Conservation (phyloP, 352 stramenopile genomes). For the Globisporangium spiculum region DNA sequence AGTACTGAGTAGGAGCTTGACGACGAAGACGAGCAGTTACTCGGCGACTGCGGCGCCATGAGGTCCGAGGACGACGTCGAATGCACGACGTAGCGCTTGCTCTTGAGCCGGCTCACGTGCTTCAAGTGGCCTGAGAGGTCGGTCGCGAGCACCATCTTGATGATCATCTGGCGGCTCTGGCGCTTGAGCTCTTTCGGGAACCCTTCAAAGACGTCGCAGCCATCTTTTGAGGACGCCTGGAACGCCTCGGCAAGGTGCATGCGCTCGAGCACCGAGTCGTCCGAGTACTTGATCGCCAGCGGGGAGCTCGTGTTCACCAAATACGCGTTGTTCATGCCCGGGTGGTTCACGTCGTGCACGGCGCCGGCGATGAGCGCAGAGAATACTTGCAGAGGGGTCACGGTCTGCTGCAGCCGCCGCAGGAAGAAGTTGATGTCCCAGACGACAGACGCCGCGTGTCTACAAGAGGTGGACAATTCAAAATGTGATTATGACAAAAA, state of each 20-base stretch:
- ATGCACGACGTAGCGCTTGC: constrained; percentile 54
- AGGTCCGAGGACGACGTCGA: constrained; percentile 30
- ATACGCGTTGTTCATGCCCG: constrained; percentile 91
- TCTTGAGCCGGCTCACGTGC: constrained; percentile 75
- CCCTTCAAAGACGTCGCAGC: constrained; percentile 66
- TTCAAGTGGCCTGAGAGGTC: constrained; percentile 77
- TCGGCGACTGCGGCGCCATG: constrained; percentile 6
- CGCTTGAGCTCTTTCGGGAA: constrained; percentile 49
- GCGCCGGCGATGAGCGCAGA: constrained; percentile 88
- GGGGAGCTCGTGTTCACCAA: constrained; percentile 80
- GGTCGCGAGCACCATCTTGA: constrained; percentile 82
- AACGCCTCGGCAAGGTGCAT: constrained; percentile 77
- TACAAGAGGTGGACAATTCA: constrained; percentile 19
- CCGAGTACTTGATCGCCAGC: constrained; percentile 92
- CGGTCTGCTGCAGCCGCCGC: constrained; percentile 34
- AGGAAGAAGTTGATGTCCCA: constrained; percentile 77
- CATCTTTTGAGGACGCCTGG: constrained; percentile 59
- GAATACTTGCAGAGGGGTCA: constrained; percentile 50
- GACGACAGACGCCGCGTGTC: constrained; percentile 66
- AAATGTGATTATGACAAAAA: background rate
- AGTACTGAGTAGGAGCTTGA: constrained; percentile 12
- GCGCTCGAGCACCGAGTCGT: constrained; percentile 88
- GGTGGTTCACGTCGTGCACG: constrained; percentile 92
- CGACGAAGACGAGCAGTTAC: background rate
- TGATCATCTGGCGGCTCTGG: constrained; percentile 66